A percentile compares a stretch with the other conserved stretches of the same genome.
phyloP scores from a whole-genome alignment of 352 stramenopile species.

The Phytophthora pseudosyringae region DNA sequence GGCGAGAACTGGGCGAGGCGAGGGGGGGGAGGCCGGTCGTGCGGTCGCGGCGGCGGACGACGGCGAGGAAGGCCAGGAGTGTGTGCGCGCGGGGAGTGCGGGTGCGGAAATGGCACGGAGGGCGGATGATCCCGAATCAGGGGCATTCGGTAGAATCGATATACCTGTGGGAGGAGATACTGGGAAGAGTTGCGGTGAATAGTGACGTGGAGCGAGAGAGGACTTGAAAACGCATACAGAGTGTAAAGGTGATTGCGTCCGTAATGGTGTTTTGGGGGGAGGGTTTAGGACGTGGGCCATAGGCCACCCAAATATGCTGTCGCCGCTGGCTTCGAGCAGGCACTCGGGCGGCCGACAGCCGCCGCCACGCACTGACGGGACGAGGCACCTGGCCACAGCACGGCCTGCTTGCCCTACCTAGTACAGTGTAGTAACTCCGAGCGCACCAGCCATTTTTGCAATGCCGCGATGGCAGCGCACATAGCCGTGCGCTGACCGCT shows the following conservation, averaged over 20 bases:
- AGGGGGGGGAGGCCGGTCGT: slow-evolving; percentile 11
- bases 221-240: neutral
- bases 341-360: slow-evolving; percentile 2
- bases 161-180: neutral
- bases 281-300: neutral
- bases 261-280: too few relatives aligned
- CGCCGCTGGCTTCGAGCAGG: slow-evolving; percentile 3
- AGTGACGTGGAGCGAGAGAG: neutral
- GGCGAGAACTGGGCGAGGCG: slow-evolving; percentile 1
- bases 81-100: neutral
- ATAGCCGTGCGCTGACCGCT: slow-evolving; percentile 10
- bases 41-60: slow-evolving; percentile 11
- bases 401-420: neutral
- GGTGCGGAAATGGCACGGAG: slow-evolving; percentile 26
- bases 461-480: slow-evolving; percentile 17
- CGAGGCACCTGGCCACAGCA: too few relatives aligned
- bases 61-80: neutral
- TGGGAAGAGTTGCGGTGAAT: neutral
- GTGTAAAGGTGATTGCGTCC: too few relatives aligned
- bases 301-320: neutral
- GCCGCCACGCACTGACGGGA: neutral
- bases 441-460: slow-evolving; percentile 15
- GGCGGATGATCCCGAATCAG: slow-evolving; percentile 23
- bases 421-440: neutral
- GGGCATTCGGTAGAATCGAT: neutral